phyloP scores from a whole-genome alignment of 2,329 filamentous ascomycete genomes.

The Mycosphaerelloides madeirae region DNA sequence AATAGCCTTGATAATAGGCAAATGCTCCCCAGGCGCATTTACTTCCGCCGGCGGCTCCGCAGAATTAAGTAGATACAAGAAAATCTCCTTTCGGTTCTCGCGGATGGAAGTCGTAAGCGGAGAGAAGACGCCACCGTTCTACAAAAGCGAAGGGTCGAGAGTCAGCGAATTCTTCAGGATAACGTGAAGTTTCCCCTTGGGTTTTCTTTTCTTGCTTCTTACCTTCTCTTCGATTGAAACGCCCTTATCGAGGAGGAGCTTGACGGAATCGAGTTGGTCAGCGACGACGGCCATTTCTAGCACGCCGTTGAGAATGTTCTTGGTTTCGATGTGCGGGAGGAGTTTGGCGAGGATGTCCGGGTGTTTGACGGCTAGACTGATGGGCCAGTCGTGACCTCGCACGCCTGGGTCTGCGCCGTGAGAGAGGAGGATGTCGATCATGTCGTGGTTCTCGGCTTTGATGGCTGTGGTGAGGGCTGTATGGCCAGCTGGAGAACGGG shows the following conservation, averaged over 20 bases:
- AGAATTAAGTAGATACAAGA: conserved; percentile 54
- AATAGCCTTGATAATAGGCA: conserved; percentile 66
- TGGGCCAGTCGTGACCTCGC: conserved; percentile 65
- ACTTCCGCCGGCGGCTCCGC: conserved; percentile 57
- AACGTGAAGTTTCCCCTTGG: too few relatives aligned
- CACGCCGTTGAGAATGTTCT: conserved; percentile 60
- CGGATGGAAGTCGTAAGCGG: conserved; percentile 64
- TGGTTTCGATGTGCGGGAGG: conserved; percentile 53
- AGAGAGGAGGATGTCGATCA: conserved; percentile 55
- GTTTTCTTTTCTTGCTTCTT: too few relatives aligned
- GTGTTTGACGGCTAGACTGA: conserved; percentile 62
- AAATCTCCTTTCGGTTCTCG: conserved; percentile 58
- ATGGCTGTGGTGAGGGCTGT: conserved; percentile 65
- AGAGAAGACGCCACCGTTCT: conserved; percentile 68
- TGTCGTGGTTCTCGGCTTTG: conserved; percentile 52
- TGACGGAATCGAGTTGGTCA: conserved; percentile 62
- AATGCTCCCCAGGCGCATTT: conserved; percentile 64
- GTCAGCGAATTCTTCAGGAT: too few relatives aligned
- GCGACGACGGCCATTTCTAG: conserved; percentile 65
- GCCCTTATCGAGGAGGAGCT: conserved; percentile 59
- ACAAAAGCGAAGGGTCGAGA: too few relatives aligned
- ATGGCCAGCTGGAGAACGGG: conserved; percentile 51
- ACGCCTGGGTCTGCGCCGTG: conserved; percentile 59
- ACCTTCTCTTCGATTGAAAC: conserved; percentile 67
- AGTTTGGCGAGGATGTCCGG: conserved; percentile 58